Percentiles rank a stretch among this genome's conserved stretches.
Evolutionary conservation across 257 asterid genomes (phyloP).

Genomic region (Oldenlandia corymbosa): DNA sequence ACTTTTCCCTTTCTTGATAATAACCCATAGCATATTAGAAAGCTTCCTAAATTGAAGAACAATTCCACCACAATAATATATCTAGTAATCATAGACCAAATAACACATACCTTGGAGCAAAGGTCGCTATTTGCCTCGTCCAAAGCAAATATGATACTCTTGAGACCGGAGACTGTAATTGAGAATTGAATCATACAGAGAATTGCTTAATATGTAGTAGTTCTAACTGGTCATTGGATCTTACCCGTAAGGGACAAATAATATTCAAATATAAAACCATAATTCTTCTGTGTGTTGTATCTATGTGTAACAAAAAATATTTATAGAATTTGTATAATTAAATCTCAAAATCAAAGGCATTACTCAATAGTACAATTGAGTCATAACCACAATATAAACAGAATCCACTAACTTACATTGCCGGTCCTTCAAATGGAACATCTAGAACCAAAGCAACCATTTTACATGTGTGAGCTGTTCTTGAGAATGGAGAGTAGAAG

Average conservation of each 20-base stretch:
- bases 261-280: not conserved
- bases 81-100: too few relatives aligned
- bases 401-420: conserved; percentile 54
- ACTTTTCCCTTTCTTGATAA: too few relatives aligned
- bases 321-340: conserved; percentile 7
- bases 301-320: not conserved
- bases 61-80: too few relatives aligned
- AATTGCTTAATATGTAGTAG: too few relatives aligned
- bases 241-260: not conserved
- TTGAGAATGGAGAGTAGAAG: conserved; percentile 94
- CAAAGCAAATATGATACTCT: too few relatives aligned
- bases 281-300: not conserved
- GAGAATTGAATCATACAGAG: too few relatives aligned
- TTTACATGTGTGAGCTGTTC: conserved; percentile 82
- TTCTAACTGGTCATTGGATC: too few relatives aligned
- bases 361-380: conserved; percentile 8
- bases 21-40: too few relatives aligned
- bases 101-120: too few relatives aligned
- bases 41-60: too few relatives aligned
- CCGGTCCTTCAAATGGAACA: conserved; percentile 69
- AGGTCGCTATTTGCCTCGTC: too few relatives aligned
- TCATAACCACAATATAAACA: conserved; percentile 6
- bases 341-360: conserved; percentile 5
- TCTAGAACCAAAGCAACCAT: conserved; percentile 62
- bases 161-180: too few relatives aligned